A percentile compares a stretch with the other conserved stretches of the same genome.
These are phyloP conservation scores for Drechslerella coelobrocha DNA, from an alignment of 2,329 filamentous ascomycete species.

Conservation along the genomic window DNA sequence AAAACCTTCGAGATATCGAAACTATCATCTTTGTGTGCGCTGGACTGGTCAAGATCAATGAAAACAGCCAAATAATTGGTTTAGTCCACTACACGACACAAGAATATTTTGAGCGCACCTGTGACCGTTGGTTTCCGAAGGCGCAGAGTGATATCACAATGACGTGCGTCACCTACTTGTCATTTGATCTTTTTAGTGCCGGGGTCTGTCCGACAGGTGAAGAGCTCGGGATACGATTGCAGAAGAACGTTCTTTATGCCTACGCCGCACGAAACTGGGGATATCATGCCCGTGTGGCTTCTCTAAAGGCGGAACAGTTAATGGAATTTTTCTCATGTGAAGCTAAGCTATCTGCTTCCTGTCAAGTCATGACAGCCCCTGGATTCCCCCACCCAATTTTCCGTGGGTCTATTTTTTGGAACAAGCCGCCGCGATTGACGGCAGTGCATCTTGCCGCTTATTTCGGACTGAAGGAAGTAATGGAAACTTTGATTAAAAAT, in stretches of 20 bases:
- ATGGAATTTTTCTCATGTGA: neutral
- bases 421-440: neutral
- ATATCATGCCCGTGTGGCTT: slow-evolving; percentile 4
- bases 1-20: neutral
- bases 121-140: slow-evolving; percentile 6
- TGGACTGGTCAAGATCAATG: slow-evolving; percentile 12
- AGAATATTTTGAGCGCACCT: slow-evolving; percentile 20
- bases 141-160: slow-evolving; percentile 6
- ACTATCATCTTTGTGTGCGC: slow-evolving; percentile 5
- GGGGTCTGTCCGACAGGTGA: neutral
- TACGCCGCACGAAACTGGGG: slow-evolving; percentile 25
- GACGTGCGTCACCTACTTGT: slow-evolving; percentile 21
- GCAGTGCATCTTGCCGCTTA: slow-evolving; percentile 2
- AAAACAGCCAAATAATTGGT: slow-evolving; percentile 9
- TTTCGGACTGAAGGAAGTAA: slow-evolving; percentile 1
- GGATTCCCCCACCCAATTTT: no score
- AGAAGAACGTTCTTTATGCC: neutral
- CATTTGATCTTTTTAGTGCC: neutral
- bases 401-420: no score
- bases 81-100: slow-evolving; percentile 26
- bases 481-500: neutral
- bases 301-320: neutral
- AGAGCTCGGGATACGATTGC: neutral
- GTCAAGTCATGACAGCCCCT: neutral
- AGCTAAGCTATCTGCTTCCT: no score